These are phyloP conservation scores for Rhodocollybia butyracea DNA, from an alignment of 768 basidiomycete species.

Conservation along the genomic window DNA sequence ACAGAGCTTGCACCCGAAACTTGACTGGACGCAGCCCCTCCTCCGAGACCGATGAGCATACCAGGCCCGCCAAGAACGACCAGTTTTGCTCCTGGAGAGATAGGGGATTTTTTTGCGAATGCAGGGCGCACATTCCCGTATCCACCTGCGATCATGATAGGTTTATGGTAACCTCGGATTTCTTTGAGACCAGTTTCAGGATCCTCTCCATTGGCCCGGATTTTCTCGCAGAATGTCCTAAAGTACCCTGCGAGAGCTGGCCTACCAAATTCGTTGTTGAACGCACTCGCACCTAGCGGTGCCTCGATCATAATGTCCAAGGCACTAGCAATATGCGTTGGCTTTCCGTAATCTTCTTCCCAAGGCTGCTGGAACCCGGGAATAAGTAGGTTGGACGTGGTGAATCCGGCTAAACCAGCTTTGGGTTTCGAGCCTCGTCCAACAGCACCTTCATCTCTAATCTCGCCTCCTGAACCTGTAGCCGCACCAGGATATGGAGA, in stretches of 20 bases:
- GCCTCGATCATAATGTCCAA: constrained; percentile 93
- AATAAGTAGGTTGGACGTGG: constrained; percentile 90
- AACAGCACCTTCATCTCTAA: constrained; percentile 95
- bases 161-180: constrained; percentile 96
- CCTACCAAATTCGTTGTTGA: constrained; percentile 69
- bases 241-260: constrained; percentile 93
- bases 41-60: constrained; percentile 93
- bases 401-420: constrained; percentile 90
- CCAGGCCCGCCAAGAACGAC: constrained; percentile 95
- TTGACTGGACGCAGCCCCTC: constrained; percentile 94
- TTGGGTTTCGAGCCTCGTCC: constrained; percentile 95
- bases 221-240: constrained; percentile 85
- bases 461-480: constrained; percentile 97
- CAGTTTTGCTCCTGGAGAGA: constrained; percentile 80
- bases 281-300: constrained; percentile 8
- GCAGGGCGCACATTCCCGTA: constrained; percentile 87
- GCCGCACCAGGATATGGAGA: constrained; percentile 99
- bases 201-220: constrained; percentile 47
- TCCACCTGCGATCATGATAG: constrained; percentile 99
- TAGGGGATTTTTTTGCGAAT: constrained; percentile 76
- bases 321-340: constrained; percentile 87
- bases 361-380: constrained; percentile 91
- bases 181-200: constrained; percentile 38
- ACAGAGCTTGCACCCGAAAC: constrained; percentile 87
- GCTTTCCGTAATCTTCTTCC: constrained; percentile 93